Evolutionary conservation across 495 filamentous ascomycete species (phyloP), one percentile per base, ranked within the genome.

Genomic region (Xylaria grammica): DNA sequence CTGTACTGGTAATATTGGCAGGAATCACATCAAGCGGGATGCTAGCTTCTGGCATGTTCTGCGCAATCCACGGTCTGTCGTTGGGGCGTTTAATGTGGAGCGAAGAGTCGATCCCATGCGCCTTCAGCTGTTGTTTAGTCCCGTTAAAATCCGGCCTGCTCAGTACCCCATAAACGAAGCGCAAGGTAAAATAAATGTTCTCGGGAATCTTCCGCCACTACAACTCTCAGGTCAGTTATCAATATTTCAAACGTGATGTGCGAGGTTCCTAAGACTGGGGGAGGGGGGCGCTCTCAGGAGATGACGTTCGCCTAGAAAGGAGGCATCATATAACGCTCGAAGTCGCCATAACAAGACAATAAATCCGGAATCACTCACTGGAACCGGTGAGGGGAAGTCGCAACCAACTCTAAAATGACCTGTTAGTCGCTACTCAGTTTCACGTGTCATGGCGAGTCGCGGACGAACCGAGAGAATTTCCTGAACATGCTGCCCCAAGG

Each of bases 1-100:
- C 79, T 68, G 1, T 77, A 77, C 67, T 76, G 79, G 60, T 85
- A 78, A 50, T 79, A 77, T 60, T 81, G 76, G 17, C 69, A 70
- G 56, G 80, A 70, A 3, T 75, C 72, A 1, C 79, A 78, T 2
- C 77, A 69, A 17, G 82, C 60, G 53, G 77, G 73, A 32, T 77
- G 65, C 7, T 74, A 59, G 38, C 79, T 67, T 24, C 75, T 70
- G 58, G 45, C 50, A 51, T 17, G 72, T 69, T 67, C 76, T 79
- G 24, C 24, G 42, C 40, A 20, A 60, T 55, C 42, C 22, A 64
- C 26, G 45, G 57, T 13, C 38, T 61, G 17, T 51, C 64, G 19
- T 10, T 38, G 0, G 45, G 58, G 17, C 58, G 58, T 19, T 27
- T 30, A 20, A 44, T 17, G 3, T n/a, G 15, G 22, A 65, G 19